A percentile compares a stretch with the other conserved stretches of the same genome.
Evolutionary conservation across 306 rosid genomes (phyloP).

Genomic region (Cucurbita ficifolia): DNA sequence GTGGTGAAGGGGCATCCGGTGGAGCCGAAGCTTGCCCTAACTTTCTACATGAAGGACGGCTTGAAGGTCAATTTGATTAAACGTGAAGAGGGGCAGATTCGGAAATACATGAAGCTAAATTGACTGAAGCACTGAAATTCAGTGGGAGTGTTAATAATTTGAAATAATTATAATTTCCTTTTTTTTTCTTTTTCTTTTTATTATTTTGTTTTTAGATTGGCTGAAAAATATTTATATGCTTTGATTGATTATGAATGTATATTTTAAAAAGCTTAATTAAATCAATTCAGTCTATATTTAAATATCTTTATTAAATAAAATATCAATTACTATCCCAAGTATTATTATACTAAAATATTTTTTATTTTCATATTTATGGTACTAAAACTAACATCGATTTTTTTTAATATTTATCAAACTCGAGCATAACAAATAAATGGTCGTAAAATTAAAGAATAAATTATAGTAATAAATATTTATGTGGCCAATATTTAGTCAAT

Average conservation of each 20-base stretch:
- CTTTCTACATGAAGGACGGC: conserved; percentile 80
- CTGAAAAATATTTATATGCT: not conserved
- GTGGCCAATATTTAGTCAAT: too few species aligned
- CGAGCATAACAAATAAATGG: too few species aligned
- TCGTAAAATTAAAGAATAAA: too few species aligned
- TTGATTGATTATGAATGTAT: not conserved
- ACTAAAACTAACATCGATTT: too few species aligned
- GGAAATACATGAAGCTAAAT: conserved; percentile 11
- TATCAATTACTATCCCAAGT: too few species aligned
- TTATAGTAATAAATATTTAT: too few species aligned
- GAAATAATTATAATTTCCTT: not conserved
- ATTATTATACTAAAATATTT: too few species aligned
- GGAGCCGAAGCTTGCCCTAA: conserved; percentile 66
- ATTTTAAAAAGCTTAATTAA: not conserved
- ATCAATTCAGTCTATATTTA: too few species aligned
- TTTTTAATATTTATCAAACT: too few species aligned
- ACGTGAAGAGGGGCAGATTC: conserved; percentile 26
- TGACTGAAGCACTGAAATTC: not conserved
- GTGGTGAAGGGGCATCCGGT: conserved; percentile 46
- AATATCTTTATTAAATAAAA: too few species aligned
- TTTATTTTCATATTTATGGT: too few species aligned
- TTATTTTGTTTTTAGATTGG: not conserved
- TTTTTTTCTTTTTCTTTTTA: not conserved
- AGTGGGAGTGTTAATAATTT: not conserved
- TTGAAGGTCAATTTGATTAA: conserved; percentile 30